Base-by-base conservation (phyloP, 129 eudicot genomes). In the Flaveria linearis region DNA sequence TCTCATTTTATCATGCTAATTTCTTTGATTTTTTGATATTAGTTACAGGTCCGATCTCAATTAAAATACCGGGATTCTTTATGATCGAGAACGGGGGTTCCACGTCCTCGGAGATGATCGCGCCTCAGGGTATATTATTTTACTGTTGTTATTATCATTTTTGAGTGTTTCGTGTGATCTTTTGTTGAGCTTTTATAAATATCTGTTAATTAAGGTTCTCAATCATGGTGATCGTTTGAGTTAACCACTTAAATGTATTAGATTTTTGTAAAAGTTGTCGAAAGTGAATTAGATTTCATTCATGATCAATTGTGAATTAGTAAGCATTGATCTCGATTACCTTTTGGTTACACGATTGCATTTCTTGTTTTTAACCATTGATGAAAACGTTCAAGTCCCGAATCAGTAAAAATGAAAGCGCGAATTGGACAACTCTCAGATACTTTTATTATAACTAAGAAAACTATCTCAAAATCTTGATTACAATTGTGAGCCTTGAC, bases 1-100 rank as follows among this genome's bases (percentile, higher is more conserved):
- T 5, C 11, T 13, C 16, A 17, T 33, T 33, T 22, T 69, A 10
- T 22, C 52, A 13, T 47, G n/a, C 15, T 58, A 58, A 25, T 58
- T 58, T 58, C 36, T 58, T 9, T 1, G n/a, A 58, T 58, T 58
- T 64, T 5, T 16, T 17, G 67, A 16, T 69, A 10, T 65, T 20
- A 46, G 53, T 28, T 75, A 50, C 85, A 91, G 97, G 86, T 33
- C 78, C 82, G 9, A 77, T 93, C 8, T 91, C 83, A 79, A 86
- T 65, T 53, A 90, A 76, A 74, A 82, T 91, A 18, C 41, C 76
- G 50, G 87, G 86, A 74, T 91, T 86, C 51, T 91, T 88, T 67
- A 78, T 77, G 83, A 86, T 91, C 76, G 74, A 82, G 82, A 91
- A 86, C 70, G 74, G 84, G 33, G 47, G 60, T 7, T 76, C 72